Evolutionary conservation across 306 rosid genomes (phyloP), one percentile per base, ranked within the genome.

Genomic region (Pyrus pyrifolia): DNA sequence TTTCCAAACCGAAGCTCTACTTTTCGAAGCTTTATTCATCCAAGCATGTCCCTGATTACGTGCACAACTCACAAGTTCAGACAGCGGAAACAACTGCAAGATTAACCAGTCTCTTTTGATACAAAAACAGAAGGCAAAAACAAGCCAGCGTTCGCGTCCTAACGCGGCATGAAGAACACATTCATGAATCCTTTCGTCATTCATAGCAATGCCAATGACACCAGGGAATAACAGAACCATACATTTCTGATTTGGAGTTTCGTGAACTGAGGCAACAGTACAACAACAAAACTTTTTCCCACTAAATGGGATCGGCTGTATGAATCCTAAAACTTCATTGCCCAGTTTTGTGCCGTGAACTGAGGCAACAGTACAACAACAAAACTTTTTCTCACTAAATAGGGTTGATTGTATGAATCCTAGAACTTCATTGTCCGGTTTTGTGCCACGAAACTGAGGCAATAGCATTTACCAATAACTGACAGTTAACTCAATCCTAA

Each of bases 41-140:
- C 98, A 93, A 83, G 80, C 82, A 65, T 79, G 84, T 45, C 90
- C 98, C 97, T 93, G 64, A 74, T 45, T 29, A n/a, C 80, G 66
- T 27, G 18, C 76, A 61, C 29, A 31, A 14, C 51, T 73, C 68
- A 9, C 51, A 72, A 53, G 13, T 9, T 9, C 62, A 35, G 22
- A 60, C 71, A 3, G 42, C 13, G 4, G 2, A 11, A 60, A 62
- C 22, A 6, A 7, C 19, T 46, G 27, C 22, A 4, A 64, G 38
- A 64, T 71, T 53, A 73, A 53, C 68, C 66, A 35, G 13, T 74
- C 57, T 44, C 57, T n/a, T 23, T 42, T 44, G 33, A 55, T 19
- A 49, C 23, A 5, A 42, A 23, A 22, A 23, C 8, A 52, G 6
- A 42, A 51, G 25, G 23, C 73, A 4, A 25, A 27, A 69, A 27